Conservation (phyloP, 192 early-diverging fungal genomes). For the Backusella tarrabulga region DNA sequence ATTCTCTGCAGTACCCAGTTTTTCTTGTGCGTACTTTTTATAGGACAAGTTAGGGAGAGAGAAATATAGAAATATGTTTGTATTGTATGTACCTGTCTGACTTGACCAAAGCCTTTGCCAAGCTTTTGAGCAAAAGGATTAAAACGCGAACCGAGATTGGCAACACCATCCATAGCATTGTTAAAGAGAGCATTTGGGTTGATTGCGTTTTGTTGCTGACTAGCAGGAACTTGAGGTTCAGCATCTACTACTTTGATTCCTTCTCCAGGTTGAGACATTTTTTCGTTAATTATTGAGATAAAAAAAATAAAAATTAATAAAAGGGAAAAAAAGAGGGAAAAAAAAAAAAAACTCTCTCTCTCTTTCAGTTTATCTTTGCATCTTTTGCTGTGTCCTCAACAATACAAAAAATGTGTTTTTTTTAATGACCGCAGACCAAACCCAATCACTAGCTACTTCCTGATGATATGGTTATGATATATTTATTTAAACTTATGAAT, state of each 20-base stretch:
- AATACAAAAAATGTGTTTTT: neutral
- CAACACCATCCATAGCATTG: constrained; percentile 48
- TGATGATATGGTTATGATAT: too few relatives aligned
- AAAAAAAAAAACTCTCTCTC: neutral
- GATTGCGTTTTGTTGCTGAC: neutral
- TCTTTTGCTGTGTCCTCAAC: too few relatives aligned
- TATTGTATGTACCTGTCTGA: constrained; percentile 44
- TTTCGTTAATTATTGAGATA: neutral
- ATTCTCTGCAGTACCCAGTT: constrained; percentile 75
- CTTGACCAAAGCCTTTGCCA: constrained; percentile 52
- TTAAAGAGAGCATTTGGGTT: constrained; percentile 36
- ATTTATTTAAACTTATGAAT: neutral
- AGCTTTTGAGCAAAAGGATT: constrained; percentile 55
- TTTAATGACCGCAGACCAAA: neutral
- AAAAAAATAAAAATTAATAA: constrained; percentile 8
- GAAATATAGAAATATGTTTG: too few relatives aligned
- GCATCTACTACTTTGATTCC: constrained; percentile 37
- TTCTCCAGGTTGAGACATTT: constrained; percentile 15
- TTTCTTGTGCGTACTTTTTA: constrained; percentile 85
- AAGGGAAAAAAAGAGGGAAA: neutral
- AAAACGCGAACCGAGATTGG: constrained; percentile 45
- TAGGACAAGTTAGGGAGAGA: neutral
- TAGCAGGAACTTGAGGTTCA: constrained; percentile 15
- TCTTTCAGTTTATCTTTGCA: too few relatives aligned
- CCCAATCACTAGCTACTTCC: too few relatives aligned